These are phyloP conservation scores for Luffa aegyptiaca DNA, from an alignment of 306 rosid genomes.

Conservation along the genomic window DNA sequence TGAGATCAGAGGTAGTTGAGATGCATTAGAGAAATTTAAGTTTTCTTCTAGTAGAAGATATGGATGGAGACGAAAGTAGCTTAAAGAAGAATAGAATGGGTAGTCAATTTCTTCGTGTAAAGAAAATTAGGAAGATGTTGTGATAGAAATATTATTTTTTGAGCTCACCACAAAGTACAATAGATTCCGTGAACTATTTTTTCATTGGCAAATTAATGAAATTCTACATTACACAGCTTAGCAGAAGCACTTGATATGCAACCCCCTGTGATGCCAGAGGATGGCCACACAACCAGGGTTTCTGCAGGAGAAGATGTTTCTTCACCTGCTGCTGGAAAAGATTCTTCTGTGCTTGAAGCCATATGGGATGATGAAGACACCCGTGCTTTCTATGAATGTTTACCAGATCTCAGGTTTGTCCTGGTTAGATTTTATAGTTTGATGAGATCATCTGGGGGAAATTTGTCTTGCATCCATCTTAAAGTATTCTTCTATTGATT, in stretches of 20 bases:
- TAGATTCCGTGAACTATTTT: neutral
- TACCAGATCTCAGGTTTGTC: constrained; percentile 96
- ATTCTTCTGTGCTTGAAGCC: constrained; percentile 67
- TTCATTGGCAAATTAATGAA: constrained; percentile 8
- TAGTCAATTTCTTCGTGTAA: neutral
- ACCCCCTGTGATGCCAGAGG: constrained; percentile 99
- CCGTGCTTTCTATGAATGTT: constrained; percentile 82
- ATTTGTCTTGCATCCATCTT: neutral
- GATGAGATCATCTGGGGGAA: neutral
- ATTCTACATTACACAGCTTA: constrained; percentile 41
- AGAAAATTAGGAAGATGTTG: neutral
- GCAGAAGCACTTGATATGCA: constrained; percentile 99
- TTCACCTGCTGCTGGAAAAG: constrained; percentile 76
- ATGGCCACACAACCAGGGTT: constrained; percentile 94
- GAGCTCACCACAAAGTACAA: neutral
- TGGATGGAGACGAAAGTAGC: neutral
- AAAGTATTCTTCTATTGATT: neutral
- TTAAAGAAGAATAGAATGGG: neutral
- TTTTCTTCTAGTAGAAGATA: neutral
- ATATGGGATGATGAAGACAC: constrained; percentile 99
- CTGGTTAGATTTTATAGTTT: constrained; percentile 11
- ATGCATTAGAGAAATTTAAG: neutral
- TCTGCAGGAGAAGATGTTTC: constrained; percentile 82
- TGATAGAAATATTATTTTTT: neutral
- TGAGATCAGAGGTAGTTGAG: neutral